phyloP scores from a whole-genome alignment of 805 yeast species.

The Candida gorgasii region DNA sequence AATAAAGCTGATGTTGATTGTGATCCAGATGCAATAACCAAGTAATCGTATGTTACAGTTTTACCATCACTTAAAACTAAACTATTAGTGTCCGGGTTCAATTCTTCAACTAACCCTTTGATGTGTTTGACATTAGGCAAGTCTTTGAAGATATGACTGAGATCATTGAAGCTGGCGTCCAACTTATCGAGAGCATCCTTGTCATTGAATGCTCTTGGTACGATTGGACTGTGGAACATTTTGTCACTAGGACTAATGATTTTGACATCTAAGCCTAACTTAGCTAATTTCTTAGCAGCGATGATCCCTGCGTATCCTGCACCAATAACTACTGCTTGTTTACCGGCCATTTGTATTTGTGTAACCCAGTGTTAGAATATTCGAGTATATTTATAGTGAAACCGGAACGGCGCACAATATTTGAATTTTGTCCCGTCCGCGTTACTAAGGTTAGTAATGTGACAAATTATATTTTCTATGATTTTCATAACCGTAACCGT shows the following conservation, averaged over 20 bases:
- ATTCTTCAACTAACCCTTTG: constrained; percentile 24
- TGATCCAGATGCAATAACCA: constrained; percentile 39
- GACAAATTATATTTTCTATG: too few species aligned
- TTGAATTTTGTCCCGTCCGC: not conserved
- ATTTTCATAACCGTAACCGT: too few species aligned
- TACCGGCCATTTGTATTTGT: too few species aligned
- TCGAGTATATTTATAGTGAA: too few species aligned
- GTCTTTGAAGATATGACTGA: constrained; percentile 18
- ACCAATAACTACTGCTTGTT: constrained; percentile 33
- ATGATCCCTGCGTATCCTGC: constrained; percentile 31
- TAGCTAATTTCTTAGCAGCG: constrained; percentile 11
- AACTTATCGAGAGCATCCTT: constrained; percentile 15
- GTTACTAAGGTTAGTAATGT: too few species aligned
- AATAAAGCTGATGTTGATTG: constrained; percentile 21
- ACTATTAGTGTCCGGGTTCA: constrained; percentile 25
- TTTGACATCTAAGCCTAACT: constrained; percentile 20
- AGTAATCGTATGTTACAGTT: constrained; percentile 27
- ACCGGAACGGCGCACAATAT: too few species aligned
- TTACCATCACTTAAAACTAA: constrained; percentile 17
- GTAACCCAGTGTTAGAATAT: too few species aligned
- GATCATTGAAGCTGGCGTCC: constrained; percentile 19
- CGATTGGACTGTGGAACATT: constrained; percentile 26
- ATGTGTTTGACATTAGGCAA: constrained; percentile 16
- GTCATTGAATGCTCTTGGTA: constrained; percentile 36
- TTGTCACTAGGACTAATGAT: constrained; percentile 18